These are phyloP conservation scores for Metarhizium guizhouense DNA, from an alignment of 2,329 filamentous ascomycete species.

Conservation along the genomic window DNA sequence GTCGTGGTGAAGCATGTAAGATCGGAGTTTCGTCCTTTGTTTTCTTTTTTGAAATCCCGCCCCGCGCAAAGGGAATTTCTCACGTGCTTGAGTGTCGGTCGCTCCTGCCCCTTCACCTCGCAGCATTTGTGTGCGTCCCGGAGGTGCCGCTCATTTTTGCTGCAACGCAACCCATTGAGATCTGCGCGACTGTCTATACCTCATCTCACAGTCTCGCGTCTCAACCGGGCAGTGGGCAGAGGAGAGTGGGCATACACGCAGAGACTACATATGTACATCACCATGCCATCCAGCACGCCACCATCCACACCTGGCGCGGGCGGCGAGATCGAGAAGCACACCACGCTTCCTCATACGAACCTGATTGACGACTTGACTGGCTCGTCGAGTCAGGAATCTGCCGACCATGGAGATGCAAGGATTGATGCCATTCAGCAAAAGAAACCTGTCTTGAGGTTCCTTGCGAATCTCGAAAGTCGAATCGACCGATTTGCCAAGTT, in stretches of 20 bases:
- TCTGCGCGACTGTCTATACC: background rate
- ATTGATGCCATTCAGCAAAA: background rate
- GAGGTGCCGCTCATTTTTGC: too few relatives aligned
- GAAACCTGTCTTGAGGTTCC: background rate
- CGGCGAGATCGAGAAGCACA: background rate
- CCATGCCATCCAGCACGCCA: background rate
- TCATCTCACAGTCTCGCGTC: background rate
- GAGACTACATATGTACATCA: background rate
- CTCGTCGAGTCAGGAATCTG: background rate
- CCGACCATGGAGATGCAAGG: background rate
- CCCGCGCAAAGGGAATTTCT: background rate
- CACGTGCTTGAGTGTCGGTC: background rate
- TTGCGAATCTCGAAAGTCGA: slow-evolving; percentile 2
- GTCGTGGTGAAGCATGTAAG: background rate
- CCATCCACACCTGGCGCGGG: background rate
- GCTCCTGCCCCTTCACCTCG: background rate
- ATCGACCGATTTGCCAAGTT: slow-evolving; percentile 2
- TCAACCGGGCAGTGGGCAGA: too few relatives aligned
- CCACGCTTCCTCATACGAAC: background rate
- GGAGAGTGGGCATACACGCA: background rate
- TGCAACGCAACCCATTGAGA: background rate
- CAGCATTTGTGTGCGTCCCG: background rate
- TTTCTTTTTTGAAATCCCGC: background rate
- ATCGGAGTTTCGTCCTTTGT: background rate
- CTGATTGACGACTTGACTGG: background rate